phyloP scores from a whole-genome alignment of 73 alveolate species.

The Durusdinium trenchii region DNA sequence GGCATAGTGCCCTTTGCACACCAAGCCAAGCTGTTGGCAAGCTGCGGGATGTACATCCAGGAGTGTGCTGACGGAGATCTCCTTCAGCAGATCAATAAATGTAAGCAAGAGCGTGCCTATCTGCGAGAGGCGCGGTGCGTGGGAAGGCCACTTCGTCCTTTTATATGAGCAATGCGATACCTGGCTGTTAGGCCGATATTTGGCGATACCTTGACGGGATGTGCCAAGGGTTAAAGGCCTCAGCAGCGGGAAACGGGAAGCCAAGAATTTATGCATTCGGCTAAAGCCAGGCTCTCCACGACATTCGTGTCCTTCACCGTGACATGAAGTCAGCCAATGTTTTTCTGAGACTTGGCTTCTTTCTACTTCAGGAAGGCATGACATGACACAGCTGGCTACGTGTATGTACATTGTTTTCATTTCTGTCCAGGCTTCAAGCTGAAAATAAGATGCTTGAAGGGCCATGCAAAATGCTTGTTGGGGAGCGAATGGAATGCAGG shows the following conservation, averaged over 20 bases:
- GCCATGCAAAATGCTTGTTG: too few relatives aligned
- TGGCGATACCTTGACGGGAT: slow-evolving; percentile 92
- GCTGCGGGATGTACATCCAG: slow-evolving; percentile 1
- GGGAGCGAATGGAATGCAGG: too few relatives aligned
- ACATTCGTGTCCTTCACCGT: slow-evolving; percentile 97
- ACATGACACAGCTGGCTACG: too few relatives aligned
- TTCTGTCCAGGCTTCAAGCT: neutral
- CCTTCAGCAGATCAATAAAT: slow-evolving; percentile 92
- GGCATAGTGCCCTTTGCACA: too few relatives aligned
- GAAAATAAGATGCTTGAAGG: neutral
- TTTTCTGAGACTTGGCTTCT: slow-evolving; percentile 33
- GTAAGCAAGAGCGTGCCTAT: slow-evolving; percentile 88
- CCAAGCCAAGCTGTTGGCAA: too few relatives aligned
- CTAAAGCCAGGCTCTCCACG: slow-evolving; percentile 61
- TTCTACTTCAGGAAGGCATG: too few relatives aligned
- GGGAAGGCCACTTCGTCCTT: too few relatives aligned
- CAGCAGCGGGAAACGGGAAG: neutral
- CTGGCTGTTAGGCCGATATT: slow-evolving; percentile 49
- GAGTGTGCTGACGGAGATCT: slow-evolving; percentile 94
- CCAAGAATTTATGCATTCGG: neutral
- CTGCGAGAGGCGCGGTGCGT: slow-evolving; percentile 85
- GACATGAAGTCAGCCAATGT: slow-evolving; percentile 96
- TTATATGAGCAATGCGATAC: neutral
- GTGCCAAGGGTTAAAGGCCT: slow-evolving; percentile 93
- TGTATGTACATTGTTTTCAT: neutral